Evolutionary conservation across 768 basidiomycete species (phyloP).

Genomic region (Leucocoprinus sp.): DNA sequence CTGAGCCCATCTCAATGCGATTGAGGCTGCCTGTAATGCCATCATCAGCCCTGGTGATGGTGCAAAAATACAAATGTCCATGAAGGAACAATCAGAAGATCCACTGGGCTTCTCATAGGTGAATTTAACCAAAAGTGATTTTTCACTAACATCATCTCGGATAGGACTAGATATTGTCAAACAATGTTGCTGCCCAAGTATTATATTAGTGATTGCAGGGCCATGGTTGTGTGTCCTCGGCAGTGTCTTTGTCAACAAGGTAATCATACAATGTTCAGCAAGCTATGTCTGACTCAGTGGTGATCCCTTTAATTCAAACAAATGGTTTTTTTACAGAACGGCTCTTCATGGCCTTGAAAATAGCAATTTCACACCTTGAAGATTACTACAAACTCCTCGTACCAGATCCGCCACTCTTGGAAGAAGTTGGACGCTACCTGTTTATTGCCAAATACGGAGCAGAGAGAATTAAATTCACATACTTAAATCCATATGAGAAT

Average conservation of each 20-base stretch:
- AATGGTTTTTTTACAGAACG: too few species aligned
- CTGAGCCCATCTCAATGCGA: too few species aligned
- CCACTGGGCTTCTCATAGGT: background rate
- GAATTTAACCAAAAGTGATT: background rate
- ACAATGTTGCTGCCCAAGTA: constrained; percentile 22
- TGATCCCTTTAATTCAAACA: constrained; percentile 15
- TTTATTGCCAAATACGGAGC: background rate
- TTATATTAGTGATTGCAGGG: constrained; percentile 24
- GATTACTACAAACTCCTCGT: too few species aligned
- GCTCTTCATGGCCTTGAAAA: too few species aligned
- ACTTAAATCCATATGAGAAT: background rate
- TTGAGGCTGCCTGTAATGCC: too few species aligned
- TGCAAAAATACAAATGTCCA: too few species aligned
- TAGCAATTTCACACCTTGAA: too few species aligned
- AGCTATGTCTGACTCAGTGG: constrained; percentile 24
- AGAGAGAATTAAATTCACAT: background rate
- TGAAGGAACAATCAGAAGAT: too few species aligned
- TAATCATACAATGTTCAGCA: constrained; percentile 25
- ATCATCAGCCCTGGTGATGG: too few species aligned
- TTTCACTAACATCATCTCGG: constrained; percentile 6
- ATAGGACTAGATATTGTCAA: constrained; percentile 13
- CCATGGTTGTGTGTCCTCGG: constrained; percentile 27
- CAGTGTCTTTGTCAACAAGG: constrained; percentile 18
- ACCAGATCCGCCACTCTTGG: too few species aligned
- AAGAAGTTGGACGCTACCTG: background rate